A percentile compares a stretch with the other conserved stretches of the same genome.
phyloP scores from a whole-genome alignment of 768 basidiomycete species.

The Tricholoma hemisulphureum region DNA sequence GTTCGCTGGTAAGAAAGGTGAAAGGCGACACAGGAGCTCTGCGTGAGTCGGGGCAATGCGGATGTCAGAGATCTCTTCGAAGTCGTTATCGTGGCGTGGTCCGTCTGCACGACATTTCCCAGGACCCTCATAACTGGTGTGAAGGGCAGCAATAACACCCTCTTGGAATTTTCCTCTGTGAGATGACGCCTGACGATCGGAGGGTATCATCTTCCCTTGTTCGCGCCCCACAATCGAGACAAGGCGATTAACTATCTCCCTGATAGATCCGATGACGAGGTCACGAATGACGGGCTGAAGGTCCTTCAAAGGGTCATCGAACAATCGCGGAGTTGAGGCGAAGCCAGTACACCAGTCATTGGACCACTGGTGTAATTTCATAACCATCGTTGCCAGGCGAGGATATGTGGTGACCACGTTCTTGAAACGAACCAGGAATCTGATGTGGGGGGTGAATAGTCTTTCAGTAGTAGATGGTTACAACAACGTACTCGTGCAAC shows the following conservation, averaged over 20 bases:
- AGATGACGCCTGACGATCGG: conserved; percentile 7
- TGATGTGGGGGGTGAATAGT: neutral
- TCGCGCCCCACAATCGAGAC: conserved; percentile 53
- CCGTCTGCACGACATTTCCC: conserved; percentile 49
- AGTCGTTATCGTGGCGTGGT: conserved; percentile 70
- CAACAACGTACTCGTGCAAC: conserved; percentile 47
- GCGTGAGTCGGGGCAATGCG: conserved; percentile 68
- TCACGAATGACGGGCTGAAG: conserved; percentile 30
- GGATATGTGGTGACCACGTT: conserved; percentile 49
- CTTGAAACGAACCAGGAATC: conserved; percentile 60
- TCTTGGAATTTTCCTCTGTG: conserved; percentile 15
- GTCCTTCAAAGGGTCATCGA: conserved; percentile 43
- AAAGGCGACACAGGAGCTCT: conserved; percentile 50
- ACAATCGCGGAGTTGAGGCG: conserved; percentile 34
- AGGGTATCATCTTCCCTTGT: conserved; percentile 31
- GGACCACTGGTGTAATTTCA: conserved; percentile 44
- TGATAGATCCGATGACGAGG: conserved; percentile 37
- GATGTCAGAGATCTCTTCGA: conserved; percentile 52
- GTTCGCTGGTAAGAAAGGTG: conserved; percentile 63
- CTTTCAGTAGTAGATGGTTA: neutral
- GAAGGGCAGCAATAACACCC: conserved; percentile 39
- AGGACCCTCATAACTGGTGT: conserved; percentile 51
- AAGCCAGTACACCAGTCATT: conserved; percentile 47
- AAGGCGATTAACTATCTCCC: conserved; percentile 32
- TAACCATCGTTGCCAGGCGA: conserved; percentile 38